phyloP scores from a whole-genome alignment of 1,284 basidiomycete genomes.

The Serendipita sp. region DNA sequence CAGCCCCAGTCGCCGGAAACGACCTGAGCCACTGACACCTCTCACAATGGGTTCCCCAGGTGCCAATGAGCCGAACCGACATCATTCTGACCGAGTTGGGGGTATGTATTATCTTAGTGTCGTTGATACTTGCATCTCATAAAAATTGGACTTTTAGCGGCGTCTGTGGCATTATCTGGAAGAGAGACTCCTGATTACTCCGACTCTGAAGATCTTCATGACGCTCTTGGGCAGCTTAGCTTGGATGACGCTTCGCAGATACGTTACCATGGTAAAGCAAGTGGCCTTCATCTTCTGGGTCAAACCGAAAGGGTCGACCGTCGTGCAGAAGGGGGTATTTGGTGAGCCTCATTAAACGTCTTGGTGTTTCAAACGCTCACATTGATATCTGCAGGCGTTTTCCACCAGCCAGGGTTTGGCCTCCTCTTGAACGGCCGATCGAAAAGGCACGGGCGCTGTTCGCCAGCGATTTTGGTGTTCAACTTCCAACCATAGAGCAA shows the following conservation, averaged over 20 bases:
- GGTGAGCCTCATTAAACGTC: conserved; percentile 28
- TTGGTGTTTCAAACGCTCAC: conserved; percentile 9
- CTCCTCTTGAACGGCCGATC: conserved; percentile 33
- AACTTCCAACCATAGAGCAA: conserved; percentile 37
- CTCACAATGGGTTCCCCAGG: not conserved
- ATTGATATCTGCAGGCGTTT: conserved; percentile 41
- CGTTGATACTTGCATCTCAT: no score
- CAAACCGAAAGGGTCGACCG: conserved; percentile 43
- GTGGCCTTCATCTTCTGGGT: conserved; percentile 63
- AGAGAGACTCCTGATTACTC: not conserved
- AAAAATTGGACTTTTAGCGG: not conserved
- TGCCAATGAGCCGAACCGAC: not conserved
- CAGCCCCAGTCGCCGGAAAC: not conserved
- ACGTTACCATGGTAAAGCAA: conserved; percentile 64
- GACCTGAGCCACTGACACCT: not conserved
- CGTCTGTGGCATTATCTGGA: not conserved
- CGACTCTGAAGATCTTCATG: conserved; percentile 33
- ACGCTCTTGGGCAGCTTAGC: conserved; percentile 69
- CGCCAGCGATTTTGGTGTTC: conserved; percentile 24
- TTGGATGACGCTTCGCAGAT: conserved; percentile 71
- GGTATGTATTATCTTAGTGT: no score
- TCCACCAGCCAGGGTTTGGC: conserved; percentile 73
- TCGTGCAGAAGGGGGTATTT: conserved; percentile 65
- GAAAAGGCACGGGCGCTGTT: conserved; percentile 18
- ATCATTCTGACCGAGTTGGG: not conserved